Conservation (phyloP, 2,329 filamentous ascomycete species). For the Periconia macrospinosa region DNA sequence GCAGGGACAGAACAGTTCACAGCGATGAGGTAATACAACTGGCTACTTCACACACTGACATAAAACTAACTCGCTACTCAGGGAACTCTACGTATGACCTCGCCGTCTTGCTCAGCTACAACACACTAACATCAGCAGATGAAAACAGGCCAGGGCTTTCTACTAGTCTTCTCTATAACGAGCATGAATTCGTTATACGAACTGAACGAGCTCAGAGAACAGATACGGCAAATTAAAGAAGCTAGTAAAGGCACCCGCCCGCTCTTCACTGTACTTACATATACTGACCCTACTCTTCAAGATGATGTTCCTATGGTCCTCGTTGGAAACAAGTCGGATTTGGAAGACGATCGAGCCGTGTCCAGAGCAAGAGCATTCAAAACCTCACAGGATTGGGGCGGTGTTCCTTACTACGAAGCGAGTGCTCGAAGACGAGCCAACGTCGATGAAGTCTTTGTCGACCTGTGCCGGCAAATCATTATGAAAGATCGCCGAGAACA, state of each 20-base stretch:
- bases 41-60: neutral
- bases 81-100: slow-evolving; percentile 25
- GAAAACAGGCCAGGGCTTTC: slow-evolving; percentile 89
- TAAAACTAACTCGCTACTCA: slow-evolving; percentile 4
- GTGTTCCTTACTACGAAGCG: slow-evolving; percentile 87
- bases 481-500: slow-evolving; percentile 63
- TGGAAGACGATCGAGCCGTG: slow-evolving; percentile 82
- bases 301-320: slow-evolving; percentile 85
- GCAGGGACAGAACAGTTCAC: slow-evolving; percentile 90
- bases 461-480: slow-evolving; percentile 82
- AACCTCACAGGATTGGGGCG: slow-evolving; percentile 83
- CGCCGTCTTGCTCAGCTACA: neutral
- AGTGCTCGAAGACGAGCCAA: slow-evolving; percentile 82
- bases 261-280: neutral
- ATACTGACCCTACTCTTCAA: neutral
- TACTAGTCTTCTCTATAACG: slow-evolving; percentile 90
- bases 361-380: slow-evolving; percentile 78
- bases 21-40: slow-evolving; percentile 36
- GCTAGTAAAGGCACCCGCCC: slow-evolving; percentile 47
- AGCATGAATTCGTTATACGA: slow-evolving; percentile 82
- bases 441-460: slow-evolving; percentile 86
- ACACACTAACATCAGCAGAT: slow-evolving; percentile 60
- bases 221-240: slow-evolving; percentile 89
- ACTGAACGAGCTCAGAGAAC: slow-evolving; percentile 77
- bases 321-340: slow-evolving; percentile 81